Evolutionary conservation across 148 eudicot genomes (phyloP), one percentile per base, ranked within the genome.

Genomic region (Beta vulgaris): DNA sequence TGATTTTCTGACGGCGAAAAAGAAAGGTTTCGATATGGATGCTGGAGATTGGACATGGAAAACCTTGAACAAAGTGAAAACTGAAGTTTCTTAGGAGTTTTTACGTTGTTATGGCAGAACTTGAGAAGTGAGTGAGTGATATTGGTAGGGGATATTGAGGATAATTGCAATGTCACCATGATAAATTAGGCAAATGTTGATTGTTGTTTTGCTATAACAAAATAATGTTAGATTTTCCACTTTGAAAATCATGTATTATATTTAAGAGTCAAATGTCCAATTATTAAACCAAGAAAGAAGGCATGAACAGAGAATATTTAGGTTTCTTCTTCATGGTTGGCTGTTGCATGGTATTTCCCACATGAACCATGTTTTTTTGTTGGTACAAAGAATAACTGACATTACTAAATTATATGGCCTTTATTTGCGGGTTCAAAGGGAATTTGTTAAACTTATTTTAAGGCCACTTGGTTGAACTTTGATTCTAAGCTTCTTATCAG

Each of bases 1-100:
- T 91, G 90, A 80, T 85, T 85, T 60, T 79, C 86, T 12, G 88
- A 82, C 73, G 86, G 80, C 26, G 54, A 80, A 37, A 78, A 73
- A 40, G 73, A 49, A 37, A 31, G 34, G 40, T 79, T 79, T 43
- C 79, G 65, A 31, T 86, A 73, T 14, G 80, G 75, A 12, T 81
- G 87, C 34, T 79, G 82, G 18, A 78, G 48, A 66, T 73, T 70
- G 42, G 74, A 68, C 49, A 82, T 60, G 8, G 72, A 37, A 43
- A 83, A 76, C 71, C 83, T 59, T 31, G 82, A 69, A 35, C 69
- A 72, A 70, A 53, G 7, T 31, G 72, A 57, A 16, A 68, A 19
- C 42, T 16, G 51, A 44, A 76, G 40, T 72, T 79, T 82, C 29
- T 32, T 67, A 2, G 13, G 37, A 67, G 40, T 67, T 29, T 21